Evolutionary conservation across 495 filamentous ascomycete genomes (phyloP).

Genomic region (Hypoxylon fuscum): DNA sequence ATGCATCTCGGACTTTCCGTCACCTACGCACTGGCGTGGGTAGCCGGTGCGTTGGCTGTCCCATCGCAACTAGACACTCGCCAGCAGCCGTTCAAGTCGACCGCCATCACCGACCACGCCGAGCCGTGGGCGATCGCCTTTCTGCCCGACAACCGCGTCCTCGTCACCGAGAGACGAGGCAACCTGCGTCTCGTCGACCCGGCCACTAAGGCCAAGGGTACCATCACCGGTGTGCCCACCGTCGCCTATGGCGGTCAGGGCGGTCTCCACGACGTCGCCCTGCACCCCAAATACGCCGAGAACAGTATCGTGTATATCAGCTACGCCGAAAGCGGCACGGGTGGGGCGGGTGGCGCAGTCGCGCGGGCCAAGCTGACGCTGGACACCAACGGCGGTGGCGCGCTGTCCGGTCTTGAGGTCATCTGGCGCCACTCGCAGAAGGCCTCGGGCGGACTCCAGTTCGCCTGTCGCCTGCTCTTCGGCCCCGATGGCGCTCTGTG

Average conservation of each 20-base stretch:
- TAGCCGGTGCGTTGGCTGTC: slow-evolving; percentile 44
- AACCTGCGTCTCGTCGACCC: slow-evolving; percentile 47
- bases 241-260: slow-evolving; percentile 50
- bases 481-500: slow-evolving; percentile 44
- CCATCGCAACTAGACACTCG: slow-evolving; percentile 45
- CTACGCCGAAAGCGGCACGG: slow-evolving; percentile 48
- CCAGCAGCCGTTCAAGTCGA: slow-evolving; percentile 46
- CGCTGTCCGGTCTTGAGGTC: slow-evolving; percentile 45
- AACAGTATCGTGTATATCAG: slow-evolving; percentile 51
- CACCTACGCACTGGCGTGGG: slow-evolving; percentile 46
- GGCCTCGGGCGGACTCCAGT: slow-evolving; percentile 43
- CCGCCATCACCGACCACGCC: slow-evolving; percentile 43
- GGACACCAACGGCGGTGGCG: slow-evolving; percentile 45
- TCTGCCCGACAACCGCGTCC: slow-evolving; percentile 48
- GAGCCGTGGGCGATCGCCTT: slow-evolving; percentile 51
- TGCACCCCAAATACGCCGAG: slow-evolving; percentile 46
- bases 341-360: slow-evolving; percentile 45
- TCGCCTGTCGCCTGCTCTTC: slow-evolving; percentile 47
- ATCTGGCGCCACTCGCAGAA: slow-evolving; percentile 50
- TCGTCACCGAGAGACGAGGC: slow-evolving; percentile 49
- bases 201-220: slow-evolving; percentile 44
- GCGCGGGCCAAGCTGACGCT: slow-evolving; percentile 48
- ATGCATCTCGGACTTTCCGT: slow-evolving; percentile 48
- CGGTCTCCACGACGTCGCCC: slow-evolving; percentile 48
- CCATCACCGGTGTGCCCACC: slow-evolving; percentile 46